These are phyloP conservation scores for Bodo saltans DNA, from an alignment of 78 protist genomes.

Conservation along the genomic window DNA sequence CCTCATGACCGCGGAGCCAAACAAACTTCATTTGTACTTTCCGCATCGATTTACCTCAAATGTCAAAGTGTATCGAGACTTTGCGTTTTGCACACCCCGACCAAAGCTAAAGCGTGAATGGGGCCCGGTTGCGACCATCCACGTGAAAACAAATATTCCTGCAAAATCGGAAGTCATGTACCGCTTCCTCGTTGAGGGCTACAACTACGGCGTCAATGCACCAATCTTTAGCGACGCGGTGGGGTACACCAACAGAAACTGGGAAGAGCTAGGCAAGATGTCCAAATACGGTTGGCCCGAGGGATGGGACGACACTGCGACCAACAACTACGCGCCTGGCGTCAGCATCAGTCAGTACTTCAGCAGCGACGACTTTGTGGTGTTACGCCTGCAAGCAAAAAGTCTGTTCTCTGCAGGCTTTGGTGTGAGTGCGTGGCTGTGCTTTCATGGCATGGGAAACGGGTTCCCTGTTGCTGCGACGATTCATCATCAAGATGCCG, in stretches of 20 bases:
- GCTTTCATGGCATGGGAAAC: conserved; percentile 1
- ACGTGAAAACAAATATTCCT: conserved; percentile 19
- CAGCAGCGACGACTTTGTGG: conserved; percentile 6
- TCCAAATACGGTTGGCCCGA: conserved; percentile 19
- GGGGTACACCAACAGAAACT: conserved; percentile 13
- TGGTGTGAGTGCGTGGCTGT: conserved; percentile 23
- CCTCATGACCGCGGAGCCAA: neutral
- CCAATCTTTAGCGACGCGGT: neutral
- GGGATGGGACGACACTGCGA: conserved; percentile 11
- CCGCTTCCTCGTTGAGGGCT: conserved; percentile 30
- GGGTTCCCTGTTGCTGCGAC: neutral
- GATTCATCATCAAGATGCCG: conserved; percentile 9
- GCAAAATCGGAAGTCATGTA: conserved; percentile 7
- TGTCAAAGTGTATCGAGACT: conserved; percentile 11
- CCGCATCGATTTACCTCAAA: neutral
- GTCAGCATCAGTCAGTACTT: conserved; percentile 5
- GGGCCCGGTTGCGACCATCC: conserved; percentile 7
- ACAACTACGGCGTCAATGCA: conserved; percentile 25
- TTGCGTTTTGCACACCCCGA: neutral
- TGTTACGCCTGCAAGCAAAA: neutral
- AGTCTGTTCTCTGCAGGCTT: conserved; percentile 9
- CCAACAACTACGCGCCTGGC: conserved; percentile 19
- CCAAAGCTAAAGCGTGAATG: neutral
- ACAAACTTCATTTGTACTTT: neutral
- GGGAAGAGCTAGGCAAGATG: conserved; percentile 10